These are phyloP conservation scores for sunflower (Helianthus annuus) DNA, from an alignment of 129 eudicot genomes.

Conservation along the genomic window HanXRQr2.0-SUNRISE NC_035436.2:15980167-15980666, in stretches of 20 bases:
- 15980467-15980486: background rate
- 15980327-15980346: constrained; percentile 22
- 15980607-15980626: constrained; percentile 35
- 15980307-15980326: constrained; percentile 23
- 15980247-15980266: constrained; percentile 10
- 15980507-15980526: background rate
- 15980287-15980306: constrained; percentile 19
- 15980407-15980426: background rate
- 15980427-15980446: background rate
- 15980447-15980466: background rate
- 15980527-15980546: too few species aligned
- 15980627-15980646: constrained; percentile 26
- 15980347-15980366: constrained; percentile 28
- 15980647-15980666: constrained; percentile 23
- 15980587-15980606: background rate
- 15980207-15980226: constrained; percentile 28
- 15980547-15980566: too few species aligned
- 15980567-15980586: too few species aligned
- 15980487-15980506: constrained; percentile 8
- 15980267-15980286: constrained; percentile 7
- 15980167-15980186: too few species aligned
- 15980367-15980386: constrained; percentile 1
- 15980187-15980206: too few species aligned
- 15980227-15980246: constrained; percentile 31
- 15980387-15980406: background rate